Evolutionary conservation across 2,329 filamentous ascomycete species (phyloP), one percentile per base, ranked within the genome.

Genomic region (Chaetomium globosum): DNA sequence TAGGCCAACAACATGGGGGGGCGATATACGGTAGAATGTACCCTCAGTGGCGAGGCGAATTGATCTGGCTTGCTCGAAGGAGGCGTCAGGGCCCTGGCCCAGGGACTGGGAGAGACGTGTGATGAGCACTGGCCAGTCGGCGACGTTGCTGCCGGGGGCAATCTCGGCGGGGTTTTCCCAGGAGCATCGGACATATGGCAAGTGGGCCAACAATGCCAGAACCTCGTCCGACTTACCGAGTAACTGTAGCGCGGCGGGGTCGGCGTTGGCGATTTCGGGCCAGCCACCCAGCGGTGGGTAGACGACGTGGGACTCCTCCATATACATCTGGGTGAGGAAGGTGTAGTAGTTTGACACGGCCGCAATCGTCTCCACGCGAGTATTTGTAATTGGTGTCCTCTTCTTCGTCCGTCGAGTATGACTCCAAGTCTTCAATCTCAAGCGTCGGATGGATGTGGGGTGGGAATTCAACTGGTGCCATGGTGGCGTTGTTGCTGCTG

Each of bases 211-310:
- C 39, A 62, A 43, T n/a, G 39, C n/a, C 28, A 56, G 16, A 9
- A 62, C 60, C 52, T 57, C 59, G n/a, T 62, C 51, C 36, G 59
- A 55, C 39, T 62, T 62, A 39, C 59, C 52, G 36, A 62, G 36
- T 26, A 1, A 16, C 36, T 30, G 52, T 12, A 56, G 43, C 30
- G 8, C 9, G 30, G 30, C 39, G 30, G 60, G 60, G 21, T 62
- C 53, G 52, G 52, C 60, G 21, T 62, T n/a, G 53, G 51, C 53
- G 39, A 62, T 62, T 21, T 28, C 33, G n/a, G 60, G 60, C 60
- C 60, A 62, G 28, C 60, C 60, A 12, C 23, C 53, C 21, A 53
- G 13, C 12, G 60, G 60, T 6, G 59, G 60, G 53, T 62, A 51
- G 13, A 51, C n/a, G 43, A 62, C 52, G 1, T 57, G 53, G 43